Percentiles rank a stretch among this genome's conserved stretches.
Conservation (phyloP, 306 rosid genomes). For the Begonia fuchsioides region DNA sequence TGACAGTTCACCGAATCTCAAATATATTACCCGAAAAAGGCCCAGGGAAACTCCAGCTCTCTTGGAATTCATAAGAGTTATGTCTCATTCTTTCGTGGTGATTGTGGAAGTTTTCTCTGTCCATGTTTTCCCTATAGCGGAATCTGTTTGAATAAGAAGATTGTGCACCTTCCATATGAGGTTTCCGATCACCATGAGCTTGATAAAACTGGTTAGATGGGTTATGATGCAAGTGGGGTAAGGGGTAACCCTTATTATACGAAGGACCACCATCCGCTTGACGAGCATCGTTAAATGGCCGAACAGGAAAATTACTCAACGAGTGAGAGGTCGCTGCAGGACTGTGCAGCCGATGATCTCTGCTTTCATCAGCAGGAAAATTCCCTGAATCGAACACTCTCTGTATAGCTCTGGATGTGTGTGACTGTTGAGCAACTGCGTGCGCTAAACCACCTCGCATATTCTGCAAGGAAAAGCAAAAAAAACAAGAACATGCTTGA, state of each 20-base stretch:
- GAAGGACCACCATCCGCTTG: constrained; percentile 29
- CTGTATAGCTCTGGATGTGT: constrained; percentile 35
- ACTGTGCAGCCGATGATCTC: constrained; percentile 48
- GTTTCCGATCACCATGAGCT: constrained; percentile 59
- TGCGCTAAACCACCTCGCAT: constrained; percentile 27
- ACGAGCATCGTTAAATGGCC: constrained; percentile 29
- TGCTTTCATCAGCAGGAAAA: constrained; percentile 32
- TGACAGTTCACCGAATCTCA: too few relatives aligned
- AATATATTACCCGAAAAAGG: constrained; percentile 50
- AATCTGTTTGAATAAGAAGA: constrained; percentile 50
- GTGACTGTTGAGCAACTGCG: constrained; percentile 31
- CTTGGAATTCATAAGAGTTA: constrained; percentile 43
- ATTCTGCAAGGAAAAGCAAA: constrained; percentile 21
- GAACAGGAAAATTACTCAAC: constrained; percentile 28
- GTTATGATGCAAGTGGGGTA: constrained; percentile 26
- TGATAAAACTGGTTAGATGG: constrained; percentile 62
- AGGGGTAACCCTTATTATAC: constrained; percentile 42
- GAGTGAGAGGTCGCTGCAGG: constrained; percentile 37
- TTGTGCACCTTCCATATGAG: constrained; percentile 45
- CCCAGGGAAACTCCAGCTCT: constrained; percentile 54
- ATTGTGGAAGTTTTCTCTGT: constrained; percentile 55
- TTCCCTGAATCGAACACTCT: constrained; percentile 36
- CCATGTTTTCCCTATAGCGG: constrained; percentile 40
- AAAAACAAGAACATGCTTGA: too few relatives aligned
- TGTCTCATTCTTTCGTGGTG: constrained; percentile 77